These are phyloP conservation scores for Diutina rugosa DNA, from an alignment of 1,139 yeast genomes.

Conservation along the genomic window DNA sequence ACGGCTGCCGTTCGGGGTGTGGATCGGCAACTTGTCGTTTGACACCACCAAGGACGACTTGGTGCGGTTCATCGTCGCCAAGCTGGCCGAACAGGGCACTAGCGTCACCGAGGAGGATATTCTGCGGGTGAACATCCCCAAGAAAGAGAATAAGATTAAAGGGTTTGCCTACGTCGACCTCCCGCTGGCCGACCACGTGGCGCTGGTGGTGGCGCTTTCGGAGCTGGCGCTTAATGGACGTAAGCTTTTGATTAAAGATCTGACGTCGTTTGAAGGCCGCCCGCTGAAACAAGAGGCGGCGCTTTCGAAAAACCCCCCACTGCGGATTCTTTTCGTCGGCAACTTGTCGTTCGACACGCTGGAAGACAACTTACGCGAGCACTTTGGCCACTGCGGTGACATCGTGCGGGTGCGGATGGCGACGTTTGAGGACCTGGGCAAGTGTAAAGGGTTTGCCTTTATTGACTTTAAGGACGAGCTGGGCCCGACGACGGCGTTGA, in stretches of 20 bases:
- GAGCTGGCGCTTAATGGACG: conserved; percentile 74
- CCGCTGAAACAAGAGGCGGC: conserved; percentile 45
- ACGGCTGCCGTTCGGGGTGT: conserved; percentile 59
- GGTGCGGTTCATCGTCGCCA: conserved; percentile 46
- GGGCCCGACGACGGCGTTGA: conserved; percentile 75
- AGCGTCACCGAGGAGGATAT: conserved; percentile 37
- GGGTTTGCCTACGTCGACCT: conserved; percentile 94
- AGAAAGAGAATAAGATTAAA: conserved; percentile 47
- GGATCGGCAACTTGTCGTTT: conserved; percentile 90
- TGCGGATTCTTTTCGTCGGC: conserved; percentile 83
- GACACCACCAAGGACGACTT: conserved; percentile 74
- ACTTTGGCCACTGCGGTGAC: conserved; percentile 70
- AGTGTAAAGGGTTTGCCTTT: conserved; percentile 94
- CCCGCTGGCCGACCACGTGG: conserved; percentile 45
- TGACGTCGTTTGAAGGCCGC: conserved; percentile 77
- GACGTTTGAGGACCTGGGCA: conserved; percentile 89
- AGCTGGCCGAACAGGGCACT: conserved; percentile 26
- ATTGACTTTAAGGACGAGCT: conserved; percentile 71
- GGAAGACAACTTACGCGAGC: conserved; percentile 61
- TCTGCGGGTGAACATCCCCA: conserved; percentile 53
- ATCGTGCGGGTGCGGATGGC: conserved; percentile 84
- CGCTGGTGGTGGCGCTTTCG: conserved; percentile 51
- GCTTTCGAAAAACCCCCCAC: conserved; percentile 67
- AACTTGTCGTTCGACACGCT: conserved; percentile 91
- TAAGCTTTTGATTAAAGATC: conserved; percentile 71